These are phyloP conservation scores for Raphanus hybrid DNA, from an alignment of 441 rosid species.

Conservation along the genomic window DNA sequence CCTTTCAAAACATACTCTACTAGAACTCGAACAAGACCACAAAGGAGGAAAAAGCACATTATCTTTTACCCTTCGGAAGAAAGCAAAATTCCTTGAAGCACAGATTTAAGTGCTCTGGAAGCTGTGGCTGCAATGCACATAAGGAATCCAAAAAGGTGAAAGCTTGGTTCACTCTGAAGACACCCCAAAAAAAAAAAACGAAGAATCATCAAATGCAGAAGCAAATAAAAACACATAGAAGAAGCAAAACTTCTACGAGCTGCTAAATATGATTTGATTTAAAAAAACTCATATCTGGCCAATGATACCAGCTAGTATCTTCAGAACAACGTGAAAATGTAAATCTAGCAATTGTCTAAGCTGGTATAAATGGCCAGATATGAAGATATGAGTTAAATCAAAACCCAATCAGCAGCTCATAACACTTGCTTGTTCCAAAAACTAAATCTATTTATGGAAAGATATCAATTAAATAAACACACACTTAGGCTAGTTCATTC, in stretches of 20 bases:
- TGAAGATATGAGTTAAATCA: constrained; percentile 12
- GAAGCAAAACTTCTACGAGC: background rate
- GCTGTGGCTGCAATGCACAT: constrained; percentile 93
- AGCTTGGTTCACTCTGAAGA: constrained; percentile 88
- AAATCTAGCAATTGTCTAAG: background rate
- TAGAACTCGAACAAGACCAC: background rate
- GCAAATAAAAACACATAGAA: too few relatives aligned
- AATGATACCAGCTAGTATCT: background rate
- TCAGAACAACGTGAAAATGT: background rate
- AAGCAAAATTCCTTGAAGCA: constrained; percentile 91
- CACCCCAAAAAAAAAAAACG: background rate
- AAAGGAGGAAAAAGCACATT: constrained; percentile 16
- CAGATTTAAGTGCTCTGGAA: constrained; percentile 96
- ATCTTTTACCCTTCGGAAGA: constrained; percentile 88
- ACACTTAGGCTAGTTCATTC: background rate
- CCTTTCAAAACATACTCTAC: constrained; percentile 19
- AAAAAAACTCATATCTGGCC: background rate
- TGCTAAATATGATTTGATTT: background rate
- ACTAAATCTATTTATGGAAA: background rate
- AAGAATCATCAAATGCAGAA: background rate
- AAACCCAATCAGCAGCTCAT: constrained; percentile 10
- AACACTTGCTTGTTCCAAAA: background rate
- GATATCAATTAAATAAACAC: background rate
- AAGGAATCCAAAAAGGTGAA: constrained; percentile 91
- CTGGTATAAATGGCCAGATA: background rate